Percentiles rank a stretch among this genome's conserved stretches.
Conservation (phyloP, 306 rosid genomes). For the Pyrus bretschneideri region DNA sequence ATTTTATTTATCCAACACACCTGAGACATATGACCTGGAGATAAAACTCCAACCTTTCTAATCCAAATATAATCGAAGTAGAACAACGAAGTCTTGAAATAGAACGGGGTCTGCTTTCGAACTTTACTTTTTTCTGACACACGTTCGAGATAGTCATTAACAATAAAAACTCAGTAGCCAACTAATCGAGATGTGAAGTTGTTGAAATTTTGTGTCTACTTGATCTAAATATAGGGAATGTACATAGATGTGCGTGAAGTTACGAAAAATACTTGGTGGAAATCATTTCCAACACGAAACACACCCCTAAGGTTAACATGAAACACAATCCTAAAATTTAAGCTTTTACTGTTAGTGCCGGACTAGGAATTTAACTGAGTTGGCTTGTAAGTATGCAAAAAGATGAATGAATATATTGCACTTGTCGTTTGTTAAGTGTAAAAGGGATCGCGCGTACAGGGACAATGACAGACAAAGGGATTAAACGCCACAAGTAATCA, state of each 20-base stretch:
- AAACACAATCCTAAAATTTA: too few relatives aligned
- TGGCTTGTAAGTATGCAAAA: neutral
- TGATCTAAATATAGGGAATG: too few relatives aligned
- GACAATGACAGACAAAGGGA: slow-evolving; percentile 38
- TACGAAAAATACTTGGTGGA: neutral
- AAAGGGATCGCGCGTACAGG: neutral
- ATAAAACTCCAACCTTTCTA: neutral
- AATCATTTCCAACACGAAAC: neutral
- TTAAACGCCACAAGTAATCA: slow-evolving; percentile 30
- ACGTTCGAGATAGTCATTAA: neutral
- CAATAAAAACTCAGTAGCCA: neutral
- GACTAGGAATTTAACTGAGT: neutral
- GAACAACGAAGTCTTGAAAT: neutral
- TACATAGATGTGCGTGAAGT: neutral
- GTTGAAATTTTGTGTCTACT: neutral
- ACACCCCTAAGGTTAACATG: neutral
- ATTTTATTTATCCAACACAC: too few relatives aligned
- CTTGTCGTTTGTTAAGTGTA: slow-evolving; percentile 4
- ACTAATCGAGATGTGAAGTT: neutral
- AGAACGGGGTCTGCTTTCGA: neutral
- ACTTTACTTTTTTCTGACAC: neutral
- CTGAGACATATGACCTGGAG: neutral
- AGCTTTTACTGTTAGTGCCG: neutral
- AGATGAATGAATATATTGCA: neutral
- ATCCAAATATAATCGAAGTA: neutral